A percentile compares a stretch with the other conserved stretches of the same genome.
Evolutionary conservation across 768 basidiomycete species (phyloP).

Genomic region (Termitomyces titanicus): DNA sequence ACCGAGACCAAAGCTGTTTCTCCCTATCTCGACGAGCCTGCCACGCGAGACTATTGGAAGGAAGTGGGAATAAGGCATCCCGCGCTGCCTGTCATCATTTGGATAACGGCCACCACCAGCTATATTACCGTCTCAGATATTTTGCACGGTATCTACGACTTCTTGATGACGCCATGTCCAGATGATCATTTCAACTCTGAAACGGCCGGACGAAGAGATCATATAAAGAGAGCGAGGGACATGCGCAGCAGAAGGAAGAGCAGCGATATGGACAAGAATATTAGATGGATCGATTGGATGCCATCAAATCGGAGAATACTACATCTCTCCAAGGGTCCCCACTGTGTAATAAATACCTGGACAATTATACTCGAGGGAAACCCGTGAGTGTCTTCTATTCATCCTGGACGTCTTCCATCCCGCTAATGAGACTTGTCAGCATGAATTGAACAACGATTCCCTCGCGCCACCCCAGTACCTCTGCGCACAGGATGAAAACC

Average conservation of each 20-base stretch:
- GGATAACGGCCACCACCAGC: not conserved
- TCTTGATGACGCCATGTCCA: not conserved
- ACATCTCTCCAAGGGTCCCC: not conserved
- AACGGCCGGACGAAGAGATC: not conserved
- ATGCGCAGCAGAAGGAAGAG: not conserved
- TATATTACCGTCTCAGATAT: not conserved
- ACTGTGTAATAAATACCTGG: not conserved
- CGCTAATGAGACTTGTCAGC: not conserved
- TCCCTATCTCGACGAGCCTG: not conserved
- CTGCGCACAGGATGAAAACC: not conserved
- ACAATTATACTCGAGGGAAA: not conserved
- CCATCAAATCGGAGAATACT: not conserved
- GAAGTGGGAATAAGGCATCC: not conserved
- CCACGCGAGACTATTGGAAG: not conserved
- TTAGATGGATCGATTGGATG: slow-evolving; percentile 4
- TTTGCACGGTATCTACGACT: not conserved
- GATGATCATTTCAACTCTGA: not conserved
- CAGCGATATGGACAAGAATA: not conserved
- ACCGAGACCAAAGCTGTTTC: not conserved
- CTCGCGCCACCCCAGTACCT: not conserved
- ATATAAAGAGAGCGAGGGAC: not conserved
- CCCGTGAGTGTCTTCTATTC: not conserved
- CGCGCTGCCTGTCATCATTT: not conserved
- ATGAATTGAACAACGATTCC: too few relatives aligned
- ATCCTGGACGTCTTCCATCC: too few relatives aligned